phyloP scores from a whole-genome alignment of 2,329 filamentous ascomycete genomes.

The Aspergillus tubingensis region DNA sequence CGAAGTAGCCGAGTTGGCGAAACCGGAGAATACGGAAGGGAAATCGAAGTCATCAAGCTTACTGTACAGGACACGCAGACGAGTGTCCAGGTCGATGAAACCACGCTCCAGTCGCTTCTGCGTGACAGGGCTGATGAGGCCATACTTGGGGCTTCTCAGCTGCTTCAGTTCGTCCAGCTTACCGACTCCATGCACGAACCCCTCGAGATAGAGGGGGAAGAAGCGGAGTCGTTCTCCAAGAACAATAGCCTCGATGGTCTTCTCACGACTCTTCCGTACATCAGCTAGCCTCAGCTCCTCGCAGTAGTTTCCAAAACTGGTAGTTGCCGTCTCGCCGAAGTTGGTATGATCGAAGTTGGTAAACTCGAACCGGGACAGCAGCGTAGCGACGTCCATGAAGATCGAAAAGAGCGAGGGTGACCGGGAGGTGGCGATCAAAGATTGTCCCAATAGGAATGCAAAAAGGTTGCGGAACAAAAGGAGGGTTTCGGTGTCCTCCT shows the following conservation, averaged over 20 bases:
- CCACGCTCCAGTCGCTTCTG: conserved; percentile 79
- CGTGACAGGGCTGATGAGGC: conserved; percentile 69
- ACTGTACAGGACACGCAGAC: conserved; percentile 68
- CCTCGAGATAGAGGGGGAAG: conserved; percentile 81
- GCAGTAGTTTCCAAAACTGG: conserved; percentile 61
- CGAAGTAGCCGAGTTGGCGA: conserved; percentile 78
- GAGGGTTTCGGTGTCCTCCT: conserved; percentile 58
- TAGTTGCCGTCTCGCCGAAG: conserved; percentile 62
- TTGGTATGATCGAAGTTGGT: conserved; percentile 64
- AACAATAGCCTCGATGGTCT: conserved; percentile 86
- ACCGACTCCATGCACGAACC: conserved; percentile 86
- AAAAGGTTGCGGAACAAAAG: conserved; percentile 65
- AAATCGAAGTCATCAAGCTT: conserved; percentile 90
- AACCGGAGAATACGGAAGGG: conserved; percentile 82
- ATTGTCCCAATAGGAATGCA: conserved; percentile 64
- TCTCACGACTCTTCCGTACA: conserved; percentile 78
- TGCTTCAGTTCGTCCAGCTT: conserved; percentile 75
- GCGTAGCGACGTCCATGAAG: conserved; percentile 61
- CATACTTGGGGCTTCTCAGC: conserved; percentile 68
- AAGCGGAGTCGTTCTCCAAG: conserved; percentile 85
- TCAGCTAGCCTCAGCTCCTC: conserved; percentile 77
- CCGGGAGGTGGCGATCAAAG: conserved; percentile 59
- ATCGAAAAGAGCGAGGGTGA: conserved; percentile 60
- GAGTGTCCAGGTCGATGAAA: conserved; percentile 73
- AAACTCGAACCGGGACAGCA: conserved; percentile 61